Percentiles rank a stretch among this genome's conserved stretches.
These are phyloP conservation scores for Barnettozyma siamensis DNA, from an alignment of 805 yeast species.

Conservation along the genomic window DNA sequence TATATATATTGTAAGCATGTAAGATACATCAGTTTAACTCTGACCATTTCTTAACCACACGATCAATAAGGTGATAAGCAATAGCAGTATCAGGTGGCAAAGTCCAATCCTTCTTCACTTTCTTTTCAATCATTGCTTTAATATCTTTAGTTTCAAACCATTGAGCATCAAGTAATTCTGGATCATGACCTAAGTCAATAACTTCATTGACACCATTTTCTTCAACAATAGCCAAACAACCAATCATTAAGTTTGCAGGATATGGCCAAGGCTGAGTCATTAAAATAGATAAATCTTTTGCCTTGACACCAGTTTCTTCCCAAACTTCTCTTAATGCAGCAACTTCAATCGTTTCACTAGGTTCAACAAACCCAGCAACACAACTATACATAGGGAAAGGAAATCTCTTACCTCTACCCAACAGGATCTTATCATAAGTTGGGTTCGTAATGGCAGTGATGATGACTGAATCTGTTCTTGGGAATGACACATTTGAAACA, in stretches of 20 bases:
- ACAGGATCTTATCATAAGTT: conserved; percentile 53
- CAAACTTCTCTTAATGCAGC: conserved; percentile 86
- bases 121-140: conserved; percentile 19
- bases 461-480: conserved; percentile 86
- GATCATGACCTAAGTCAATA: conserved; percentile 73
- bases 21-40: conserved; percentile 5
- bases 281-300: conserved; percentile 50
- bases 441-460: conserved; percentile 72
- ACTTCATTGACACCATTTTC: conserved; percentile 58
- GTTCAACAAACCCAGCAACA: conserved; percentile 95
- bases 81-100: conserved; percentile 25
- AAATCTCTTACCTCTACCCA: conserved; percentile 66
- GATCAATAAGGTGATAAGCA: conserved; percentile 23
- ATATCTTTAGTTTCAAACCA: conserved; percentile 70
- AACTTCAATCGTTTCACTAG: conserved; percentile 85
- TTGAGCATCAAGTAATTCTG: conserved; percentile 77
- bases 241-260: conserved; percentile 90
- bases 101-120: conserved; percentile 18
- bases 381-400: conserved; percentile 66
- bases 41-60: conserved; percentile 16
- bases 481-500: conserved; percentile 79
- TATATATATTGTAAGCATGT: no score
- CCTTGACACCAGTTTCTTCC: conserved; percentile 90
- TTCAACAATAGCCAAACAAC: conserved; percentile 78
- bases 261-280: conserved; percentile 97